Evolutionary conservation across 179 eudicot genomes (phyloP).

Genomic region (Monotropa hypopitys): DNA sequence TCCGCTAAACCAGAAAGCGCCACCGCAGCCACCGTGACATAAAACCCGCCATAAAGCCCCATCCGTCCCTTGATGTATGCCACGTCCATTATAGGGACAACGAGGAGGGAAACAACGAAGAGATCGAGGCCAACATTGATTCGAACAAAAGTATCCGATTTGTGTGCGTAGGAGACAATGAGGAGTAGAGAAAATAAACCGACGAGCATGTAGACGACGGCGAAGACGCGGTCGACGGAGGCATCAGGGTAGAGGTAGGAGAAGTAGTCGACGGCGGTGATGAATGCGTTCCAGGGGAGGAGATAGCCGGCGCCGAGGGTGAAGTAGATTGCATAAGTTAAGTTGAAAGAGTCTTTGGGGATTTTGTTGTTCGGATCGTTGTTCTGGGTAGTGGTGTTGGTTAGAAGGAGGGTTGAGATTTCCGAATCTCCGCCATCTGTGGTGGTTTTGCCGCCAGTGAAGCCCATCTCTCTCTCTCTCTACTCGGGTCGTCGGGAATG

Average conservation of each 20-base stretch:
- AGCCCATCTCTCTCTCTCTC: constrained; percentile 14
- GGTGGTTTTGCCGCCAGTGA: constrained; percentile 9
- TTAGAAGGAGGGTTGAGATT: constrained; percentile 19
- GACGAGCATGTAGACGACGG: constrained; percentile 53
- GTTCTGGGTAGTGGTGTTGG: constrained; percentile 1
- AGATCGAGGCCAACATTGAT: constrained; percentile 64
- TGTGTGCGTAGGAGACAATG: constrained; percentile 35
- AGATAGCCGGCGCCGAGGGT: constrained; percentile 58
- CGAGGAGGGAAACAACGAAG: constrained; percentile 41
- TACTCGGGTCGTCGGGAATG: background rate
- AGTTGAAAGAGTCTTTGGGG: constrained; percentile 59
- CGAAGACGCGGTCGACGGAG: constrained; percentile 75
- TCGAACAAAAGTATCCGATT: constrained; percentile 27
- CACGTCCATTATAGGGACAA: constrained; percentile 60
- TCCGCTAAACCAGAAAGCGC: constrained; percentile 59
- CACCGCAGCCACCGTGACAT: constrained; percentile 49
- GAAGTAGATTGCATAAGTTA: constrained; percentile 76
- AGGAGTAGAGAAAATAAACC: constrained; percentile 39
- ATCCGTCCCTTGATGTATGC: constrained; percentile 39
- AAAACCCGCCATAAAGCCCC: constrained; percentile 50
- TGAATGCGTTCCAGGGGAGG: constrained; percentile 82
- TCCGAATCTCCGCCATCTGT: constrained; percentile 22
- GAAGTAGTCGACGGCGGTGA: constrained; percentile 87
- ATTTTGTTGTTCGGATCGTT: constrained; percentile 8
- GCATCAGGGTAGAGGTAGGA: constrained; percentile 59